phyloP scores from a whole-genome alignment of 306 rosid species.

The Casuarina cunninghamiana region DNA sequence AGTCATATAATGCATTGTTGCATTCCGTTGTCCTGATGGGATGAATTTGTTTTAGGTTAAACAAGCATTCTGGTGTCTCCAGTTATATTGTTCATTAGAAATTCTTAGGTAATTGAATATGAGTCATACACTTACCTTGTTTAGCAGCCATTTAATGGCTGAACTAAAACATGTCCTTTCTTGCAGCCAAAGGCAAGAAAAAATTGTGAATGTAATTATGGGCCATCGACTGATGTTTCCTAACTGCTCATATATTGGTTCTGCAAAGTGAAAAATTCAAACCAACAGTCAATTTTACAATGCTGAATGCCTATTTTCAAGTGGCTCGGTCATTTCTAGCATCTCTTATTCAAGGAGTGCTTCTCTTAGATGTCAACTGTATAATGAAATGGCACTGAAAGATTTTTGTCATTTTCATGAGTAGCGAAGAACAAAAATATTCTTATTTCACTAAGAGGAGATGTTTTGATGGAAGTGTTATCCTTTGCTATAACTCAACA shows the following conservation, averaged over 20 bases:
- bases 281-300: neutral
- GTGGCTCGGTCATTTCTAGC: neutral
- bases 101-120: neutral
- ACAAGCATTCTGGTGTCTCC: neutral
- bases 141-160: neutral
- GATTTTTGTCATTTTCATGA: neutral
- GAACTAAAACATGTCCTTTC: neutral
- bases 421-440: no score
- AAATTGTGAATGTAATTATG: neutral
- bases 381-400: neutral
- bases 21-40: slow-evolving; percentile 7
- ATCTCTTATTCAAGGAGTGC: neutral
- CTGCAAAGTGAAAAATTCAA: neutral
- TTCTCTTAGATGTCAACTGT: neutral
- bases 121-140: neutral
- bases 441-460: neutral
- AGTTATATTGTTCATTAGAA: neutral
- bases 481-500: neutral
- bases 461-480: neutral
- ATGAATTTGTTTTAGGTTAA: neutral
- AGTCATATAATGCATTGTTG: neutral
- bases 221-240: neutral
- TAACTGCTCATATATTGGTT: neutral
- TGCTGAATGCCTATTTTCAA: neutral
- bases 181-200: neutral